Conservation (phyloP, 108 stramenopile species). For the Chaetoceros muelleri region DNA sequence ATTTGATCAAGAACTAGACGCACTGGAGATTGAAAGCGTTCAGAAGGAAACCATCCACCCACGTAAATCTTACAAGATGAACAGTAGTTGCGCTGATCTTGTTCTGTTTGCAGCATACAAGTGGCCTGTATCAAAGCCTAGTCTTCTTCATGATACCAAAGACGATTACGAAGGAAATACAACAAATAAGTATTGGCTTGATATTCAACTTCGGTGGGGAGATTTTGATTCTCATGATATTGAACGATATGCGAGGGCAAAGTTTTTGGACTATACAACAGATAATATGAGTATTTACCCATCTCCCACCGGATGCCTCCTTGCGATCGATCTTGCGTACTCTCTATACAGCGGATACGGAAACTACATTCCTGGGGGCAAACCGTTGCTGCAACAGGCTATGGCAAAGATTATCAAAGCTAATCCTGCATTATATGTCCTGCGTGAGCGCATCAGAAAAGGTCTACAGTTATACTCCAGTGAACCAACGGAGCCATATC, state of each 20-base stretch:
- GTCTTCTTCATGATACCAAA: constrained; percentile 93
- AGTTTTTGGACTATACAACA: constrained; percentile 99
- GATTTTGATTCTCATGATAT: constrained; percentile 99
- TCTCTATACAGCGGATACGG: constrained; percentile 96
- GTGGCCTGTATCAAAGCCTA: constrained; percentile 97
- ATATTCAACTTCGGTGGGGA: constrained; percentile 98
- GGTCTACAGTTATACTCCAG: constrained; percentile 97
- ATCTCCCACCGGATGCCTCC: constrained; percentile 93
- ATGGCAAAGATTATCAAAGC: constrained; percentile 99
- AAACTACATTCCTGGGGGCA: constrained; percentile 96
- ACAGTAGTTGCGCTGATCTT: constrained; percentile 97
- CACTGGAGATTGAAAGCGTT: constrained; percentile 96
- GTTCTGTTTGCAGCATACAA: constrained; percentile 98
- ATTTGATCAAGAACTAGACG: constrained; percentile 97
- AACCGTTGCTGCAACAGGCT: constrained; percentile 96
- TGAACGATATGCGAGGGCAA: constrained; percentile 94
- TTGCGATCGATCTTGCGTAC: constrained; percentile 95
- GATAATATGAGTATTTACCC: constrained; percentile 99
- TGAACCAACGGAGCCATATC: constrained; percentile 98
- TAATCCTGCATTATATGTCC: constrained; percentile 98
- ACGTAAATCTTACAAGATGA: constrained; percentile 99
- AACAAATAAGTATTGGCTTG: constrained; percentile 97
- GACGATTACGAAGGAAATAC: constrained; percentile 95
- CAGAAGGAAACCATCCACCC: constrained; percentile 99
- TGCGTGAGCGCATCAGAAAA: constrained; percentile 98